Evolutionary conservation across 176 grass and related monocot genomes (phyloP).

Genomic region (Secale cereale): DNA sequence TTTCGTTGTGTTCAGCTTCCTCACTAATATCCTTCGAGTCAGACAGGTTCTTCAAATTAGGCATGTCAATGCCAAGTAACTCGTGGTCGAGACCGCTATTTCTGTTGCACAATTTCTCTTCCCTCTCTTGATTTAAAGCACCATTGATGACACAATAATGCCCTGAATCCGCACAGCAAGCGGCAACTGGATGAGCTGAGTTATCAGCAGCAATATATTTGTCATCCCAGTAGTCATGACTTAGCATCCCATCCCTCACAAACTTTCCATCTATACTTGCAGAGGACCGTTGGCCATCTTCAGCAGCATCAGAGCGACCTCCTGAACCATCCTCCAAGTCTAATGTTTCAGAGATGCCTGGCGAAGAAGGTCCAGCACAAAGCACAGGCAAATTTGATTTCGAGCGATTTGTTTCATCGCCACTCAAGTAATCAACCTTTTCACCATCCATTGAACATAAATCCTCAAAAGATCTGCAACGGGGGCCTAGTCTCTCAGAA

Average conservation of each 20-base stretch:
- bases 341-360: slow-evolving; percentile 8
- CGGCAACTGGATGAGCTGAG: slow-evolving; percentile 25
- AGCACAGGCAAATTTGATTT: slow-evolving; percentile 29
- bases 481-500: slow-evolving; percentile 26
- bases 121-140: slow-evolving; percentile 26
- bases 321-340: slow-evolving; percentile 28
- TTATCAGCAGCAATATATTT: slow-evolving; percentile 32
- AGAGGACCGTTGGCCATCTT: slow-evolving; percentile 33
- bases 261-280: slow-evolving; percentile 23
- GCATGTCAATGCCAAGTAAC: slow-evolving; percentile 18
- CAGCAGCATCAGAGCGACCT: slow-evolving; percentile 39
- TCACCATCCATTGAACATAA: slow-evolving; percentile 29
- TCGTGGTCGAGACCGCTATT: neutral
- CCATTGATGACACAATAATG: slow-evolving; percentile 28
- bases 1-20: slow-evolving; percentile 24
- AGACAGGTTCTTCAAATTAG: slow-evolving; percentile 11
- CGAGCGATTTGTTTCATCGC: slow-evolving; percentile 24
- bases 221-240: slow-evolving; percentile 36
- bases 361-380: slow-evolving; percentile 28
- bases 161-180: neutral
- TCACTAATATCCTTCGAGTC: slow-evolving; percentile 16
- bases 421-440: slow-evolving; percentile 35
- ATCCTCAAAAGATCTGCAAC: slow-evolving; percentile 49
- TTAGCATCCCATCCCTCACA: slow-evolving; percentile 37
- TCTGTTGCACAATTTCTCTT: slow-evolving; percentile 38